Conservation (phyloP, 805 yeast species). For the Candida palmyrensis region DNA sequence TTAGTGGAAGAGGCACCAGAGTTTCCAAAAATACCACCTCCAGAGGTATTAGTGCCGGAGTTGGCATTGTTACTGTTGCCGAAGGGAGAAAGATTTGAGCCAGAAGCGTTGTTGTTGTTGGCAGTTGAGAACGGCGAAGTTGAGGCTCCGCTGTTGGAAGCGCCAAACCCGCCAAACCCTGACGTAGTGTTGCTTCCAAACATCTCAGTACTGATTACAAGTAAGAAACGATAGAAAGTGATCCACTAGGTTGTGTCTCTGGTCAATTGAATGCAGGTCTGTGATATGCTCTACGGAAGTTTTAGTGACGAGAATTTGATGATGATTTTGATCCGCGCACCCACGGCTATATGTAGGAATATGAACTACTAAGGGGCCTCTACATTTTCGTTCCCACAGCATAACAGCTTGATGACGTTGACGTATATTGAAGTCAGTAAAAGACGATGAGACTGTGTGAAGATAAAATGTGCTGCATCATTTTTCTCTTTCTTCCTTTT, state of each 20-base stretch:
- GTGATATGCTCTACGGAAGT: no score
- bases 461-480: no score
- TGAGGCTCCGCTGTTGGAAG: constrained; percentile 32
- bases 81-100: constrained; percentile 22
- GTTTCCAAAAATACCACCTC: constrained; percentile 13
- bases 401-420: no score
- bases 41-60: constrained; percentile 8
- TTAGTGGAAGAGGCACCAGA: constrained; percentile 8
- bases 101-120: constrained; percentile 15
- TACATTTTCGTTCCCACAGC: no score
- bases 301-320: no score
- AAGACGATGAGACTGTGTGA: no score
- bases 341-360: no score
- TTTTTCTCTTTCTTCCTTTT: background rate
- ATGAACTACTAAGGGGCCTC: no score
- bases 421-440: no score
- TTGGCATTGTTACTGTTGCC: constrained; percentile 16
- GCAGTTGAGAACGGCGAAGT: constrained; percentile 24
- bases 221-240: background rate
- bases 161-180: constrained; percentile 50
- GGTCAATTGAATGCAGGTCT: no score
- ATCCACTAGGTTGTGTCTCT: background rate
- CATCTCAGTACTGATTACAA: background rate
- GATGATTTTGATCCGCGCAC: no score
- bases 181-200: constrained; percentile 44